Evolutionary conservation across 495 filamentous ascomycete genomes (phyloP), one percentile per base, ranked within the genome.

Genomic region (Daldinia vernicosa): DNA sequence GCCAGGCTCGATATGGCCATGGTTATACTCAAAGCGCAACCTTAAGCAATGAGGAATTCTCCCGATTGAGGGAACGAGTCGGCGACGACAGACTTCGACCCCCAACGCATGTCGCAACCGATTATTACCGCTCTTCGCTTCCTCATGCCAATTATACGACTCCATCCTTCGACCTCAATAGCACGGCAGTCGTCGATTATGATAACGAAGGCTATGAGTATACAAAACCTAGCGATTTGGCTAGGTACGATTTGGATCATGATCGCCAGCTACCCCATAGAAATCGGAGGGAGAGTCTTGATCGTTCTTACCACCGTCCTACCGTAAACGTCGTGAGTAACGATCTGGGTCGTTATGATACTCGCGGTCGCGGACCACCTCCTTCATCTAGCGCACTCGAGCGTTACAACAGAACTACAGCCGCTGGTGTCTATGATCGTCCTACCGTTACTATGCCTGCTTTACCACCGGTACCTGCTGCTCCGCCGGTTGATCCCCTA

Each of bases 141-240:
- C 76, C 79, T 8, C 67, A 72, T 7, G 66, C 78, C 3, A 58
- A 76, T 51, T 83, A 83, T 53, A 54, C 60, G 14, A 22, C 67
- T 6, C 76, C 74, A 43, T 54, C 63, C 57, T 75, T 27, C 72
- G 77, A 55, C 43, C 70, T 72, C 63, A 70, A 71, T 65, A 69
- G 69, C 67, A 72, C 72, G 4, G 79, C 78, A 1, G 83, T 86
- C 37, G 79, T 85, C 12, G 87, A 90, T 55, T 89, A 89, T 74
- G 86, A 89, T 57, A 89, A 90, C 40, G 83, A 89, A 43, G 88
- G 88, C 1, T 93, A 89, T 73, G 90, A 91, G 53, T 93, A 93
- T 68, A 93, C 90, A 4, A 90, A 87, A 27, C 87, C 89, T 8
- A 83, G 87, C 68, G 90, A 93, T 65, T 81, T 91, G 55, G 90